Evolutionary conservation across 2,329 filamentous ascomycete genomes (phyloP).

Genomic region (Sporothrix euskadiensis): DNA sequence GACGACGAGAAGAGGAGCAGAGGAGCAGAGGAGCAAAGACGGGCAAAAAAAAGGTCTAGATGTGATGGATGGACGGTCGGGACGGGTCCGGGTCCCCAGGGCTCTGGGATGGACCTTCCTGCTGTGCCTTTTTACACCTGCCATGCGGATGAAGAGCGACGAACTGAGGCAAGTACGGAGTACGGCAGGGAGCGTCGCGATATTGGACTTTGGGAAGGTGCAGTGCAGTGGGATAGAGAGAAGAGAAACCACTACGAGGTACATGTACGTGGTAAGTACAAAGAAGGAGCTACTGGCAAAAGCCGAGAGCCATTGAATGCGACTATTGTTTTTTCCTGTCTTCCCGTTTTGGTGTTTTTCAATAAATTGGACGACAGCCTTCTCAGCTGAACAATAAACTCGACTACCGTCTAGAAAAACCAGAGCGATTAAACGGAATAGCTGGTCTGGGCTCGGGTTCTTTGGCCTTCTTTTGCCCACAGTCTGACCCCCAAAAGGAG

Average conservation of each 20-base stretch:
- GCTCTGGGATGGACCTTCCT: neutral
- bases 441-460: neutral
- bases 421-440: neutral
- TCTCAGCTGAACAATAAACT: neutral
- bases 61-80: neutral
- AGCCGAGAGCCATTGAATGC: neutral
- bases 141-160: neutral
- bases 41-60: neutral
- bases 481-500: neutral
- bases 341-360: neutral
- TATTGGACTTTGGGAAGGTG: neutral
- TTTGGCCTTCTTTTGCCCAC: neutral
- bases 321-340: neutral
- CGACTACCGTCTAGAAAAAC: neutral
- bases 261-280: neutral
- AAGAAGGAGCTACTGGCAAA: neutral
- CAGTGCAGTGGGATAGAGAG: neutral
- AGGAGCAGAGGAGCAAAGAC: neutral
- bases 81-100: neutral
- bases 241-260: too few species aligned
- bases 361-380: conserved; percentile 8
- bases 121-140: conserved; percentile 11
- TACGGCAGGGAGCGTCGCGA: neutral
- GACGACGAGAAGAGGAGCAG: neutral
- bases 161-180: neutral